phyloP scores from a whole-genome alignment of 345 rosid species.

The Passiflora organensis region DNA sequence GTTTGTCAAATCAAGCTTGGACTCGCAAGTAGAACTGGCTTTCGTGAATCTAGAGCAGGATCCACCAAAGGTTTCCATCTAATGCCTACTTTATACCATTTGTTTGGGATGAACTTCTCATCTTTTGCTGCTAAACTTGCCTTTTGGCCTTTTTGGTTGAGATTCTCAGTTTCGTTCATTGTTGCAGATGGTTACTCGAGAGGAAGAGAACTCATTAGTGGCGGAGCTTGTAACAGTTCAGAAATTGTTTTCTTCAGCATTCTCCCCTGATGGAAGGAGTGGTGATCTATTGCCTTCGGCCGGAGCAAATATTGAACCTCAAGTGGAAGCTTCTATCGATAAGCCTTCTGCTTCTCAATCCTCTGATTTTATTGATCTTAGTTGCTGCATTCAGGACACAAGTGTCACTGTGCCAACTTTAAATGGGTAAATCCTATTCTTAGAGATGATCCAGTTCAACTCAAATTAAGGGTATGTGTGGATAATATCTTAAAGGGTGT shows the following conservation, averaged over 20 bases:
- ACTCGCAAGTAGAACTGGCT: constrained; percentile 38
- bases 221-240: constrained; percentile 49
- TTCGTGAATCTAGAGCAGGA: constrained; percentile 77
- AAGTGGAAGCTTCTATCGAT: constrained; percentile 17
- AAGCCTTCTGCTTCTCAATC: constrained; percentile 37
- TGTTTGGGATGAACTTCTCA: not conserved
- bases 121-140: constrained; percentile 4
- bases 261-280: constrained; percentile 33
- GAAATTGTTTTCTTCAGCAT: constrained; percentile 47
- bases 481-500: not conserved
- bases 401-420: constrained; percentile 77
- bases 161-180: constrained; percentile 8
- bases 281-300: constrained; percentile 21
- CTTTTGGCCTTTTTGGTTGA: not conserved
- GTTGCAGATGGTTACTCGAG: constrained; percentile 56
- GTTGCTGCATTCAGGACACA: constrained; percentile 61
- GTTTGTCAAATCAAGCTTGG: constrained; percentile 54
- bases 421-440: constrained; percentile 54
- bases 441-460: not conserved
- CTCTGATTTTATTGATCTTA: constrained; percentile 57
- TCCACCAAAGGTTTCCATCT: constrained; percentile 68
- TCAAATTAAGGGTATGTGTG: not conserved
- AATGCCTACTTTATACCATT: not conserved
- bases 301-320: constrained; percentile 10
- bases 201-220: constrained; percentile 36